Evolutionary conservation across 495 filamentous ascomycete species (phyloP).

Genomic region (Talaromyces wortmannii): DNA sequence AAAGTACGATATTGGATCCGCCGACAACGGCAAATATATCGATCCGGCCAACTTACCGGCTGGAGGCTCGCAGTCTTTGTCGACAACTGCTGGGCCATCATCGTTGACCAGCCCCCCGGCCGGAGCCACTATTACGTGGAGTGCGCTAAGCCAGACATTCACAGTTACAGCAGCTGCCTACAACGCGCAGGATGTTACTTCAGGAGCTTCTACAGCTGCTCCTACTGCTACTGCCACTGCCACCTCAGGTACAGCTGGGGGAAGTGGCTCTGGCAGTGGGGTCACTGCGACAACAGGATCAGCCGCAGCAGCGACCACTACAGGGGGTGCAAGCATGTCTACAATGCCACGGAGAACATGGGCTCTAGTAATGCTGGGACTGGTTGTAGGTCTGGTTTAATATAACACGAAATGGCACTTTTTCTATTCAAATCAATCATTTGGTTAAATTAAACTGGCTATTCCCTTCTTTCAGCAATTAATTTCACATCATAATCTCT

Average conservation of each 20-base stretch:
- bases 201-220: not conserved
- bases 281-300: not conserved
- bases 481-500: no score
- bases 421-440: no score
- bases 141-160: not conserved
- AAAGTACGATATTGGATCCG: not conserved
- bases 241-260: not conserved
- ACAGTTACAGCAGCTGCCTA: slow-evolving; percentile 2
- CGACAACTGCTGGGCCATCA: slow-evolving; percentile 3
- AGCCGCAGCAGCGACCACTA: not conserved
- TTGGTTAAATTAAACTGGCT: no score
- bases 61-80: slow-evolving; percentile 1
- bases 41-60: slow-evolving; percentile 2
- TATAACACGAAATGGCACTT: no score
- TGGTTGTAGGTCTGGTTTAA: no score
- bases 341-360: no score
- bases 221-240: not conserved
- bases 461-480: no score
- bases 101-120: slow-evolving; percentile 8
- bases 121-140: slow-evolving; percentile 5
- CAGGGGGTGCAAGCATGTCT: no score
- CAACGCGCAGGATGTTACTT: not conserved
- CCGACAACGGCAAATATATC: slow-evolving; percentile 6
- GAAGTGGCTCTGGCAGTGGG: not conserved
- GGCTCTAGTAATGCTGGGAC: no score